Evolutionary conservation across 169 alveolate genomes (phyloP), one percentile per base, ranked within the genome.

Genomic region (Plasmodium coatneyi): DNA sequence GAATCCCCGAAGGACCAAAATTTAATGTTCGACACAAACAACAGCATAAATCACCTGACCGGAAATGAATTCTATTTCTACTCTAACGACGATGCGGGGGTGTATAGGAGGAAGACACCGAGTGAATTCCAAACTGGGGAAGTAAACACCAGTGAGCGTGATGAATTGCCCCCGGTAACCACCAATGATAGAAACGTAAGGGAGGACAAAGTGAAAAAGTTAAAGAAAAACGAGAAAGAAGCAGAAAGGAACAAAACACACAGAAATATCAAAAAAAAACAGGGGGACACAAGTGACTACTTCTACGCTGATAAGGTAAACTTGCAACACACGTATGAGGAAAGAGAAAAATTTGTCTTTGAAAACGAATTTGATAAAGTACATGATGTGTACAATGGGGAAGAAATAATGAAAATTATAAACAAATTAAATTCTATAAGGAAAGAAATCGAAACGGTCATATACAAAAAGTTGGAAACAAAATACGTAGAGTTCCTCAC

Each of bases 361-460:
- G 86, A 79, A n/a, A 74, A 89, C 30, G 94, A 89, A 89, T 28
- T 79, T 22, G 71, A 41, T 25, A 89, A 89, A 89, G 89, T 89
- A 6, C 71, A 39, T 52, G 74, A 89, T 72, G 71, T 89, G 22
- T 89, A 79, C 71, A 60, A 89, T 46, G 89, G 43, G 22, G 94
- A 89, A 60, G 94, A 89, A 34, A 78, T 89, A 39, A 79, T 89
- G 94, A 89, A 89, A 89, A 89, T 89, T 32, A 89, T 89, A 60
- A 89, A 89, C 54, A 89, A 89, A 39, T 78, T 89, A 89, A 89
- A 89, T 89, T 89, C 94, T n/a, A 89, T 89, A 56, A 89, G 94
- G 81, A 89, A 79, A 79, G 94, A 89, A 79, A 89, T 89, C 28
- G 94, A 89, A 89, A 89, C 94, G 3, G 82, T 32, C 12, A 89